Evolutionary conservation across 345 rosid species (phyloP), one percentile per base, ranked within the genome.

Genomic region (Microthlaspi erraticum): DNA sequence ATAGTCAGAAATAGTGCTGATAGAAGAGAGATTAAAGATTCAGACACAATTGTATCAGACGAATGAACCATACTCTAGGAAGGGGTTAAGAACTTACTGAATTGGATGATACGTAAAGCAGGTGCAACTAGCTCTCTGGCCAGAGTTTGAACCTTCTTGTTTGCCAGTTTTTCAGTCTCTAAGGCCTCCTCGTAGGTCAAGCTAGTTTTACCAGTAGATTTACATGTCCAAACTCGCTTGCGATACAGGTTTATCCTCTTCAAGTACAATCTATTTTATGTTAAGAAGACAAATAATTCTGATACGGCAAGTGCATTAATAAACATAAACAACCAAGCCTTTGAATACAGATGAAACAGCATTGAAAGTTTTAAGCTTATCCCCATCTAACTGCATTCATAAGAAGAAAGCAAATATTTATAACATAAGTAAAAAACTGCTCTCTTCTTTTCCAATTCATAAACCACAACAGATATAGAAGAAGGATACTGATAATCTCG

Each of bases 111-210:
- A 13, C 8, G 82, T 68, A 94, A 71, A 33, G 88, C 91, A 70
- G 88, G 91, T 46, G 79, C 83, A 68, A 84, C 85, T 66, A 91
- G 84, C 79, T 86, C 92, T 66, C 83, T 53, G 12, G 96, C 87
- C 53, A 94, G 79, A 66, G 82, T 87, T 79, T 87, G 93, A 80
- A 89, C 95, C 80, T 80, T 94, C 81, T 85, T 81, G 58, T 61
- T 58, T 8, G 93, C 91, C 34, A 44, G 66, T 77, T 82, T 91
- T 81, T 94, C 99, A 12, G 93, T 88, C n/a, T 89, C 87, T 86
- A 91, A 79, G 55, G 99, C 98, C 88, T 89, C 99, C 78, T 94
- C 97, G 51, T 81, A 94, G 54, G 97, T 94, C 88, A 94, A 71
- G 81, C 88, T 81, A 57, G 82, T 64, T 82, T 88, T 94, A 8